A percentile compares a stretch with the other conserved stretches of the same genome.
Conservation (phyloP, 108 stramenopile genomes). For the Cylindrotheca closterium region DNA sequence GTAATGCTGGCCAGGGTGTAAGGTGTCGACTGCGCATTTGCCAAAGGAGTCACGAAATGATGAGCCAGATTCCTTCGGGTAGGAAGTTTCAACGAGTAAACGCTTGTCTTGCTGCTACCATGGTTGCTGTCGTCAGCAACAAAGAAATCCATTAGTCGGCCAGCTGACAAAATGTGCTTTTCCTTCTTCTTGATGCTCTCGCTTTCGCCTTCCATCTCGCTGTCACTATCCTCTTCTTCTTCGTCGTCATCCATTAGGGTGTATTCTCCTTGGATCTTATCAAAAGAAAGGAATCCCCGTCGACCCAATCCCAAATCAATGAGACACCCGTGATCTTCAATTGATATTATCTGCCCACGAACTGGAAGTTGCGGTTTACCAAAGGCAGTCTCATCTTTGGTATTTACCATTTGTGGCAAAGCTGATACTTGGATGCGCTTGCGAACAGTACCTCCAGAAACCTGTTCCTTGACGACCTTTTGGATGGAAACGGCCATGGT, state of each 20-base stretch:
- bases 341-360: constrained; percentile 59
- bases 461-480: constrained; percentile 50
- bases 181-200: constrained; percentile 5
- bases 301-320: constrained; percentile 58
- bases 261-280: constrained; percentile 48
- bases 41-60: constrained; percentile 22
- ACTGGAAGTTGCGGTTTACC: constrained; percentile 8
- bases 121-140: constrained; percentile 1
- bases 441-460: constrained; percentile 37
- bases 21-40: constrained; percentile 17
- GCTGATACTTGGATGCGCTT: constrained; percentile 76
- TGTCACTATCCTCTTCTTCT: constrained; percentile 30
- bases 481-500: constrained; percentile 61
- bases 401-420: constrained; percentile 56
- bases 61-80: constrained; percentile 17
- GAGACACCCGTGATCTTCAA: constrained; percentile 85
- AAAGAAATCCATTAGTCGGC: constrained; percentile 51
- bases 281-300: constrained; percentile 70
- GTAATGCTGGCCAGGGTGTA: constrained; percentile 44
- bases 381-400: constrained; percentile 1
- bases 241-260: constrained; percentile 42
- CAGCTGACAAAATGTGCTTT: constrained; percentile 35
- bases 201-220: constrained; percentile 24
- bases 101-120: constrained; percentile 1
- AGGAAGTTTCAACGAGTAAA: constrained; percentile 32